Evolutionary conservation across 139 green algal species (phyloP).

Genomic region (Pycnococcus provasolii): DNA sequence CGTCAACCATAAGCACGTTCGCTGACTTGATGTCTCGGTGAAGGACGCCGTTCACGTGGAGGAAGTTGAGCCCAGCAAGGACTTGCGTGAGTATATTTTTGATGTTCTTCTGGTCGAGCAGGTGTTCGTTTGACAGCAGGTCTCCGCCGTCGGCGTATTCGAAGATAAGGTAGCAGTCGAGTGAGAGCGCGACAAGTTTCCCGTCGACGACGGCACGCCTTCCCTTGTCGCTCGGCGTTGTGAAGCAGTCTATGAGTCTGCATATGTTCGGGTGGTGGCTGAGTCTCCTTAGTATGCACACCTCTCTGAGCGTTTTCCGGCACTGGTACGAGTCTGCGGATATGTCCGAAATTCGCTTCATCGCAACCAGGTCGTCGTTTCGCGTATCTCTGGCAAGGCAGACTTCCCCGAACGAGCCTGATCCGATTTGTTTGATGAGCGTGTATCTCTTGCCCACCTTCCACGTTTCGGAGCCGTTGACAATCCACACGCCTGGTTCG

Average conservation of each 20-base stretch:
- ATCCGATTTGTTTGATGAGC: slow-evolving; percentile 48
- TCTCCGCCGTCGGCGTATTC: slow-evolving; percentile 61
- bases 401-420: slow-evolving; percentile 58
- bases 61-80: slow-evolving; percentile 7
- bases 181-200: slow-evolving; percentile 45
- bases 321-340: not conserved
- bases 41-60: slow-evolving; percentile 47
- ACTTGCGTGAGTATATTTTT: too few relatives aligned
- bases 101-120: slow-evolving; percentile 45
- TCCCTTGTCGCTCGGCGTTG: slow-evolving; percentile 37
- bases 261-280: slow-evolving; percentile 67
- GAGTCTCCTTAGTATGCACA: slow-evolving; percentile 77
- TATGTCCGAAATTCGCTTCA: slow-evolving; percentile 38
- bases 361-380: slow-evolving; percentile 22
- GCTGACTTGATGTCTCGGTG: slow-evolving; percentile 80
- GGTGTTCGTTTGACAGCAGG: slow-evolving; percentile 40
- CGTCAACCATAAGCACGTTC: slow-evolving; percentile 62
- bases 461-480: slow-evolving; percentile 6
- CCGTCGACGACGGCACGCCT: not conserved
- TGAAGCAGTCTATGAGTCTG: slow-evolving; percentile 59
- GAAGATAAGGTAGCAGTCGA: slow-evolving; percentile 74
- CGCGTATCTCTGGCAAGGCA: slow-evolving; percentile 45
- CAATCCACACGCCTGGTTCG: not conserved
- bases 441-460: slow-evolving; percentile 51
- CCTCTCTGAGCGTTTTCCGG: slow-evolving; percentile 67